Evolutionary conservation across 2,329 filamentous ascomycete species (phyloP).

Genomic region (Phyllosticta citriasiana): DNA sequence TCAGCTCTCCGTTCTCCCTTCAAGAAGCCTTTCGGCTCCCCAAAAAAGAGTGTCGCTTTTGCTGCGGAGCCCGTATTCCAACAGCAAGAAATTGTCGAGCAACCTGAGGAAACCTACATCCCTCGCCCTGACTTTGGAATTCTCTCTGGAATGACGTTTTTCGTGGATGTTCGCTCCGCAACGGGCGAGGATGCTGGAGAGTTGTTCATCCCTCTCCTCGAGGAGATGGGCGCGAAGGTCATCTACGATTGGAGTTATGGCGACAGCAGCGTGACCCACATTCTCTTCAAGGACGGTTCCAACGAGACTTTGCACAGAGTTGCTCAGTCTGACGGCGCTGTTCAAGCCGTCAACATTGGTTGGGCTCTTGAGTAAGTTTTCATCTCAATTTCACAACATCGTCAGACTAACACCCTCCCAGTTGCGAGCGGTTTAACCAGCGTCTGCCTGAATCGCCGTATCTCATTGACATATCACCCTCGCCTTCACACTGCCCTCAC

Average conservation of each 20-base stretch:
- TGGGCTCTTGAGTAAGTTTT: constrained; percentile 70
- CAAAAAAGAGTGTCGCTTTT: constrained; percentile 29
- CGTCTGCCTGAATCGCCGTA: constrained; percentile 25
- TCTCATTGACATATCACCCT: constrained; percentile 19
- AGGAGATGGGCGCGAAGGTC: constrained; percentile 71
- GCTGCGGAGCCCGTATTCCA: background rate
- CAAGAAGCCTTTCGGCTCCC: constrained; percentile 21
- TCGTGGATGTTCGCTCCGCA: constrained; percentile 73
- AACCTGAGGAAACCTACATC: constrained; percentile 12
- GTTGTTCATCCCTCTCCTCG: constrained; percentile 70
- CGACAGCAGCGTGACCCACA: constrained; percentile 66
- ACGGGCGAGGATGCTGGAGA: constrained; percentile 55
- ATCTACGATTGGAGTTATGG: constrained; percentile 70
- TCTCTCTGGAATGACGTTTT: constrained; percentile 58
- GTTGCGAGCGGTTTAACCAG: constrained; percentile 24
- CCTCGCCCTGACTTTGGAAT: constrained; percentile 17
- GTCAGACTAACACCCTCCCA: background rate
- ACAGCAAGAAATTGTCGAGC: constrained; percentile 3
- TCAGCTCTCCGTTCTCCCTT: constrained; percentile 27
- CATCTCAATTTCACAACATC: constrained; percentile 29
- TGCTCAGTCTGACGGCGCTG: constrained; percentile 57
- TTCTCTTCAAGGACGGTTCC: constrained; percentile 81
- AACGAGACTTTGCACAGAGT: constrained; percentile 75
- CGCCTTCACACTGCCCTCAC: constrained; percentile 1
- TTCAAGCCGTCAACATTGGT: constrained; percentile 67